These are phyloP conservation scores for Trichosphaerium sp. DNA, from an alignment of 78 protist genomes.

Conservation along the genomic window DNA sequence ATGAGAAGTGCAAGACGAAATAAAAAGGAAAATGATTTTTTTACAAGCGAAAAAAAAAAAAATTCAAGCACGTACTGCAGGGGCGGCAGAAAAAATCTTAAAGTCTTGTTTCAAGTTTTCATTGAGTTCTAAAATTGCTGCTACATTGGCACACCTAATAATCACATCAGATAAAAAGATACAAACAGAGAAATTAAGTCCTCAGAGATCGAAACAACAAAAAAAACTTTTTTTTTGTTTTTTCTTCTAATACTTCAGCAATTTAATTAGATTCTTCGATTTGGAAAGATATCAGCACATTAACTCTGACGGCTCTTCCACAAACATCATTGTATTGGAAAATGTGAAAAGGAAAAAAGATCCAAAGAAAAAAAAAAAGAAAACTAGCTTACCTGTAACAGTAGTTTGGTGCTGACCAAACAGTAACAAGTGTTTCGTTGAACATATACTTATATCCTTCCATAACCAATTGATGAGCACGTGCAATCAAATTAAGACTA, in stretches of 20 bases:
- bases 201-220: too few species aligned
- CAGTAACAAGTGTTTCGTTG: conserved; percentile 88
- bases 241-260: too few species aligned
- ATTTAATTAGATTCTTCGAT: too few species aligned
- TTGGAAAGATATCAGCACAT: too few species aligned
- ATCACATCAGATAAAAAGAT: too few species aligned
- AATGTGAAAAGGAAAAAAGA: too few species aligned
- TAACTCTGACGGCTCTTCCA: too few species aligned
- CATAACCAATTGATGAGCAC: conserved; percentile 99
- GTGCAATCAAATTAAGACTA: conserved; percentile 71
- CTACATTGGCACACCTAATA: conserved; percentile 89
- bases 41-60: neutral
- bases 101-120: conserved; percentile 63
- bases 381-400: conserved; percentile 71
- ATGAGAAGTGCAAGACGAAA: neutral
- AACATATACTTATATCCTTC: conserved; percentile 98
- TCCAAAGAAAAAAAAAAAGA: neutral
- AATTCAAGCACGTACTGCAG: conserved; percentile 27
- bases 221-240: too few species aligned
- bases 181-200: too few species aligned
- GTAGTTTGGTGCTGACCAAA: conserved; percentile 99
- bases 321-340: too few species aligned
- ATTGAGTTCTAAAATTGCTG: conserved; percentile 88
- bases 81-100: conserved; percentile 88
- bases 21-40: neutral